These are phyloP conservation scores for Fusarium solani-melongenae DNA, from an alignment of 2,329 filamentous ascomycete genomes.

Conservation along the genomic window DNA sequence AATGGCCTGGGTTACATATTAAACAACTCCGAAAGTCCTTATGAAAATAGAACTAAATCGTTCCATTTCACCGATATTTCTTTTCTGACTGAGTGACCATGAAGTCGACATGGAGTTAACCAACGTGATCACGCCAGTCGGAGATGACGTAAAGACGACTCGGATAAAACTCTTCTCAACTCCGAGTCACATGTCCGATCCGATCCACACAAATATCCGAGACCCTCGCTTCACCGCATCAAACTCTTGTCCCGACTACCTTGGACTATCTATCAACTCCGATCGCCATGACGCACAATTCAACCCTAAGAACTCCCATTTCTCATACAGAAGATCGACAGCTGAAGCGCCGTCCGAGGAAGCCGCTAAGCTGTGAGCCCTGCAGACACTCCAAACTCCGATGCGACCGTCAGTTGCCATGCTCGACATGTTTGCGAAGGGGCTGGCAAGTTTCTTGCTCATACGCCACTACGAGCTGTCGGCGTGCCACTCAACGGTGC, in stretches of 20 bases:
- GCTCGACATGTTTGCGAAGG: slow-evolving; percentile 13
- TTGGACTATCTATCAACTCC: not conserved
- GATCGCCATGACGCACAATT: not conserved
- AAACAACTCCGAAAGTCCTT: too few species aligned
- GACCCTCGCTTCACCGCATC: not conserved
- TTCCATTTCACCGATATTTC: too few species aligned
- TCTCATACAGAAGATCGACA: not conserved
- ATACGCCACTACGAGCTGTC: not conserved
- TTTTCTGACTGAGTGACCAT: too few species aligned
- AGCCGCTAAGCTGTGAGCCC: slow-evolving; percentile 25
- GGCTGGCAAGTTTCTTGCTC: not conserved
- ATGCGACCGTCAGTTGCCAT: slow-evolving; percentile 30
- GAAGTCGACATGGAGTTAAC: too few species aligned
- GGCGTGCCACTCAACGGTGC: not conserved
- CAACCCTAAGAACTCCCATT: not conserved
- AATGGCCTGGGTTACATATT: too few species aligned
- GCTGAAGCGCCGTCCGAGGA: not conserved
- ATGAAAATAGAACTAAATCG: too few species aligned
- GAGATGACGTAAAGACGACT: not conserved
- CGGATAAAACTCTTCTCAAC: not conserved
- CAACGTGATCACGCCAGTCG: not conserved
- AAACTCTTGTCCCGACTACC: not conserved
- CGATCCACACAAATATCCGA: not conserved
- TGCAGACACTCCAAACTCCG: slow-evolving; percentile 27
- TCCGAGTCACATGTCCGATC: not conserved